These are phyloP conservation scores for Fusarium duplospermum DNA, from an alignment of 2,329 filamentous ascomycete species.

Conservation along the genomic window DNA sequence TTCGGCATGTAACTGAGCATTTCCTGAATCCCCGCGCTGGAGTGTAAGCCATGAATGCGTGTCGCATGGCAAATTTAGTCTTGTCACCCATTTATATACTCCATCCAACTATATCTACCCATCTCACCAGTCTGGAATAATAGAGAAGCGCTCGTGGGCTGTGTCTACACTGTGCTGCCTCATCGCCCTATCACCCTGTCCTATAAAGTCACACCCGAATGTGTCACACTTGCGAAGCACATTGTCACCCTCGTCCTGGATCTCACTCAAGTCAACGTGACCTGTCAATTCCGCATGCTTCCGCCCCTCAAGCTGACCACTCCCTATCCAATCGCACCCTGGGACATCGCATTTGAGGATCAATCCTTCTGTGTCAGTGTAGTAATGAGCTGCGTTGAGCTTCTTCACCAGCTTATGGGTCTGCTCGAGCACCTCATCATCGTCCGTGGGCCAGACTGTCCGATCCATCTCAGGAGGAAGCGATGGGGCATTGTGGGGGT, in stretches of 20 bases:
- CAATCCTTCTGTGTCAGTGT: slow-evolving; percentile 87
- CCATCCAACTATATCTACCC: not conserved
- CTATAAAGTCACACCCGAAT: slow-evolving; percentile 69
- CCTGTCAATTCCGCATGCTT: slow-evolving; percentile 72
- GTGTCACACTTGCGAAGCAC: slow-evolving; percentile 82
- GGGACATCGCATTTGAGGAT: slow-evolving; percentile 77
- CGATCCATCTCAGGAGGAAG: slow-evolving; percentile 80
- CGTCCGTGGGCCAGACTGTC: slow-evolving; percentile 64
- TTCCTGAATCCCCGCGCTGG: not conserved
- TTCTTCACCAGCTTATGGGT: slow-evolving; percentile 73
- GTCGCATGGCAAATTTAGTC: not conserved
- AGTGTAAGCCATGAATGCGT: not conserved
- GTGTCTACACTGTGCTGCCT: slow-evolving; percentile 69
- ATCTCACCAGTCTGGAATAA: slow-evolving; percentile 51
- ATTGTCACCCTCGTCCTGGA: slow-evolving; percentile 83
- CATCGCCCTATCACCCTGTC: slow-evolving; percentile 72
- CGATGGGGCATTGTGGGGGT: slow-evolving; percentile 65
- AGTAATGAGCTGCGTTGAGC: slow-evolving; percentile 81
- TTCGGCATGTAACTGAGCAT: not conserved
- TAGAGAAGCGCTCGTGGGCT: slow-evolving; percentile 62
- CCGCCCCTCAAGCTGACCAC: slow-evolving; percentile 72
- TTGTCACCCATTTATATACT: not conserved
- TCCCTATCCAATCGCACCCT: slow-evolving; percentile 74
- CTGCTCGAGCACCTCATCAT: slow-evolving; percentile 76
- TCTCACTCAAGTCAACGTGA: slow-evolving; percentile 68